These are phyloP conservation scores for Talaromyces liani DNA, from an alignment of 495 filamentous ascomycete species.

Conservation along the genomic window DNA sequence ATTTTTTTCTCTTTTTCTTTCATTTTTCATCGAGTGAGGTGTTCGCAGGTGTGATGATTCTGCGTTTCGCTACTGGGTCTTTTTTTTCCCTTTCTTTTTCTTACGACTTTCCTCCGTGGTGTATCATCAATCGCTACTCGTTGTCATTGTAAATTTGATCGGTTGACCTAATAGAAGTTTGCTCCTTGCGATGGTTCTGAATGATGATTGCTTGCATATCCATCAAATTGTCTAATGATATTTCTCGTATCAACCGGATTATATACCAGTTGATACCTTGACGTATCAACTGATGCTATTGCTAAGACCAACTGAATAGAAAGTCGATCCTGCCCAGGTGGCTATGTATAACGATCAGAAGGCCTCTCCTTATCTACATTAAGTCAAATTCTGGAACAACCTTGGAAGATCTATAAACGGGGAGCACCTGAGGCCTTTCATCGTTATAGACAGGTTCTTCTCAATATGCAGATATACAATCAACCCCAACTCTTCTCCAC, in stretches of 20 bases:
- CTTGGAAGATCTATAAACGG: too few relatives aligned
- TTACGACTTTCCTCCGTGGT: not conserved
- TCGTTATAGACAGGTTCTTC: too few relatives aligned
- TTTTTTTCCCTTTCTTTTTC: not conserved
- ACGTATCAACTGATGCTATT: too few relatives aligned
- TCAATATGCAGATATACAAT: not conserved
- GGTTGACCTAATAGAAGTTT: slow-evolving; percentile 4
- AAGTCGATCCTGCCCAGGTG: too few relatives aligned
- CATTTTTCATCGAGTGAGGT: not conserved
- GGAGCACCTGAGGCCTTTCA: too few relatives aligned
- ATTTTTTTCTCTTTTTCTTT: not conserved
- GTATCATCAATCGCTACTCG: not conserved
- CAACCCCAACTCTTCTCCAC: not conserved
- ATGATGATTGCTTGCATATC: not conserved
- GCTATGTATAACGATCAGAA: too few relatives aligned
- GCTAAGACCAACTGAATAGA: too few relatives aligned
- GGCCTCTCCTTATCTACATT: too few relatives aligned
- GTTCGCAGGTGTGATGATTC: slow-evolving; percentile 1
- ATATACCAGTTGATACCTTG: too few relatives aligned
- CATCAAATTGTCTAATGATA: too few relatives aligned
- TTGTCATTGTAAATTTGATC: not conserved
- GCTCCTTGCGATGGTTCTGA: not conserved
- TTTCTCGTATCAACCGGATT: too few relatives aligned
- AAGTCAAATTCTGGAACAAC: too few relatives aligned
- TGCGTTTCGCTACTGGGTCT: not conserved